Conservation (phyloP, 306 rosid species). For the Sesbania bispinosa region DNA sequence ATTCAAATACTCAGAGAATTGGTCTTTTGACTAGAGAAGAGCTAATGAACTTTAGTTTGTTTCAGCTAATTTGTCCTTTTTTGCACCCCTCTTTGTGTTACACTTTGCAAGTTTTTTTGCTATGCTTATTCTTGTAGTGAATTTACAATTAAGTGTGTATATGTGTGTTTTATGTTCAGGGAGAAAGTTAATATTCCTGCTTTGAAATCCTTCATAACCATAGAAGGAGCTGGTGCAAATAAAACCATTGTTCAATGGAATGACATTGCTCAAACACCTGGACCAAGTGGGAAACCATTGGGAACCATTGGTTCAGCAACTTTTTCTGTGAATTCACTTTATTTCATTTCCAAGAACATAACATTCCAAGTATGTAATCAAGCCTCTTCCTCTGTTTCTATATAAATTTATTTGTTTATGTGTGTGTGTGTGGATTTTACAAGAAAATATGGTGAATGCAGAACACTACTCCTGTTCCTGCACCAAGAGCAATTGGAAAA, state of each 20-base stretch:
- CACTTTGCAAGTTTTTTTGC: neutral
- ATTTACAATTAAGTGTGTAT: neutral
- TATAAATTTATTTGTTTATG: neutral
- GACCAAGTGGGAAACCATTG: constrained; percentile 60
- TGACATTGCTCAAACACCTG: constrained; percentile 89
- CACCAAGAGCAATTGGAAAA: too few species aligned
- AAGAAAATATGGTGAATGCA: too few species aligned
- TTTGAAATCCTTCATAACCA: constrained; percentile 77
- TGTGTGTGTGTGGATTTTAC: too few species aligned
- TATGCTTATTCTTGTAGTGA: neutral
- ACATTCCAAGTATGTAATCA: constrained; percentile 63
- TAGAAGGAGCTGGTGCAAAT: constrained; percentile 94
- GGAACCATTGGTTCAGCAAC: constrained; percentile 89
- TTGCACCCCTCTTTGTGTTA: neutral
- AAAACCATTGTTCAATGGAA: too few species aligned
- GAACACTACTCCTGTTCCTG: too few species aligned
- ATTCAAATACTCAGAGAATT: constrained; percentile 9
- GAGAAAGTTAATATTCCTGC: constrained; percentile 85
- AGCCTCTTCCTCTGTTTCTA: too few species aligned
- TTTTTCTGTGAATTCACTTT: constrained; percentile 84
- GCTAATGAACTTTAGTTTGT: too few species aligned
- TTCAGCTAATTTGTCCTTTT: neutral
- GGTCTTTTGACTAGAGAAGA: constrained; percentile 11
- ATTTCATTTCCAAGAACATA: constrained; percentile 89
- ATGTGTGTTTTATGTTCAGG: constrained; percentile 33